Conservation (phyloP, 352 stramenopile species). For the Peronospora belbahrii region DNA sequence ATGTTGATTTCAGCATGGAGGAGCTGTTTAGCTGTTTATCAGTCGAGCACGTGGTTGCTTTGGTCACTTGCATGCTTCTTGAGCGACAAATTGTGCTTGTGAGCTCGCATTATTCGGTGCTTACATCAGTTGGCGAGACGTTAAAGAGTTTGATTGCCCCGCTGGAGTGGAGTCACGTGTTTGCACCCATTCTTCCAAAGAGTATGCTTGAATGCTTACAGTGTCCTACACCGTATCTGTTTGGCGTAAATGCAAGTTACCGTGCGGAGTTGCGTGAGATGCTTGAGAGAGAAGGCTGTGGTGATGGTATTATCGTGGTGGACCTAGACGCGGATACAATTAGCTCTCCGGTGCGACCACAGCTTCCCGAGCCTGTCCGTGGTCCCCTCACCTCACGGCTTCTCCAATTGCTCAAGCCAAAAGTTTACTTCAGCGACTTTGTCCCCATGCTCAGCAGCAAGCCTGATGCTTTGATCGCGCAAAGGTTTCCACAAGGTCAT, state of each 20-base stretch:
- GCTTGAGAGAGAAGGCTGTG: conserved; percentile 66
- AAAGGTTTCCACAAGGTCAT: conserved; percentile 44
- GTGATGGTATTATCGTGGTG: conserved; percentile 63
- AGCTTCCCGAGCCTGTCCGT: conserved; percentile 41
- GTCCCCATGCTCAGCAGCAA: conserved; percentile 50
- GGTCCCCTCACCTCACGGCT: conserved; percentile 36
- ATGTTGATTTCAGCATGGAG: conserved; percentile 78
- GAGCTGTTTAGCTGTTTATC: conserved; percentile 74
- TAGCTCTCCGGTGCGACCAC: conserved; percentile 30
- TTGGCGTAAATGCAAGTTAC: conserved; percentile 77
- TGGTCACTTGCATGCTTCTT: conserved; percentile 69
- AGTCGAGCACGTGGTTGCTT: conserved; percentile 54
- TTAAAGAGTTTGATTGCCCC: conserved; percentile 71
- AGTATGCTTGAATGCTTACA: conserved; percentile 80
- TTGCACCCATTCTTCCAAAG: conserved; percentile 70
- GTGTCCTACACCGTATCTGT: conserved; percentile 80
- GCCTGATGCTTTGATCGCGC: conserved; percentile 17
- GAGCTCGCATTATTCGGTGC: conserved; percentile 70
- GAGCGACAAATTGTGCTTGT: conserved; percentile 75
- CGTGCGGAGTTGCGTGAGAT: conserved; percentile 57
- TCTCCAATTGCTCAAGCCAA: conserved; percentile 61
- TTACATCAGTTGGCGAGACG: conserved; percentile 72
- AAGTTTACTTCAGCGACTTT: conserved; percentile 71
- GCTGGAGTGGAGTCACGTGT: conserved; percentile 82
- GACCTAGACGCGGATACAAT: conserved; percentile 61